These are phyloP conservation scores for Mycena indigotica DNA, from an alignment of 768 basidiomycete genomes.

Conservation along the genomic window DNA sequence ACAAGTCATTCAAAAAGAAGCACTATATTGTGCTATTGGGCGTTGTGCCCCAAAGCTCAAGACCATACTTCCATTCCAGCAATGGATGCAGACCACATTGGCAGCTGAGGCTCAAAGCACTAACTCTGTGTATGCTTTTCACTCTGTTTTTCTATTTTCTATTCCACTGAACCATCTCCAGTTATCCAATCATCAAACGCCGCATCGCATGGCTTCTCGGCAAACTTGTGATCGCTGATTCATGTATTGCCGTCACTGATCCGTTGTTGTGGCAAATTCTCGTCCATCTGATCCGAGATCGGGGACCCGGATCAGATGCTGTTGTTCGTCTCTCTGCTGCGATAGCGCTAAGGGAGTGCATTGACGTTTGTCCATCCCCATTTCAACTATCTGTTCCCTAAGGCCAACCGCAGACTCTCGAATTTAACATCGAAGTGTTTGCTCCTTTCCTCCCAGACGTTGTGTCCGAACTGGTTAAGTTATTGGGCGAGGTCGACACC, in stretches of 20 bases:
- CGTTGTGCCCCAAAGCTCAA: conserved; percentile 70
- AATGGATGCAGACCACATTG: conserved; percentile 68
- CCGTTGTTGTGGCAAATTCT: conserved; percentile 79
- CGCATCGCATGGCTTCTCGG: conserved; percentile 94
- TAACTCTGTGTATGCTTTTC: conserved; percentile 56
- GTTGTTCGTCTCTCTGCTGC: conserved; percentile 89
- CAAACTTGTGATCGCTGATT: conserved; percentile 74
- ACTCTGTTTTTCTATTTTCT: neutral
- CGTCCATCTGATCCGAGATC: conserved; percentile 71
- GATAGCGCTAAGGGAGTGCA: conserved; percentile 74
- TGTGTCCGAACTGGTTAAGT: conserved; percentile 64
- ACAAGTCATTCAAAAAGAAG: conserved; percentile 77
- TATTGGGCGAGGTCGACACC: conserved; percentile 74
- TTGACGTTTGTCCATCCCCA: conserved; percentile 63
- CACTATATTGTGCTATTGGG: conserved; percentile 87
- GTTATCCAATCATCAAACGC: conserved; percentile 91
- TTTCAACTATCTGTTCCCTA: conserved; percentile 2
- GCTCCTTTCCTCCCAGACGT: conserved; percentile 65
- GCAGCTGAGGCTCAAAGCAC: conserved; percentile 58
- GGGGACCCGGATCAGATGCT: conserved; percentile 69
- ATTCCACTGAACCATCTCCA: conserved; percentile 32
- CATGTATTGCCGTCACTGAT: conserved; percentile 60
- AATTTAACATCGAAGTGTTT: conserved; percentile 65
- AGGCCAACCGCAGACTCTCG: conserved; percentile 50
- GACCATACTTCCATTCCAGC: conserved; percentile 64